Percentiles rank a stretch among this genome's conserved stretches.
phyloP scores from a whole-genome alignment of 495 filamentous ascomycete genomes.

The Penicillium macrosclerotiorum region DNA sequence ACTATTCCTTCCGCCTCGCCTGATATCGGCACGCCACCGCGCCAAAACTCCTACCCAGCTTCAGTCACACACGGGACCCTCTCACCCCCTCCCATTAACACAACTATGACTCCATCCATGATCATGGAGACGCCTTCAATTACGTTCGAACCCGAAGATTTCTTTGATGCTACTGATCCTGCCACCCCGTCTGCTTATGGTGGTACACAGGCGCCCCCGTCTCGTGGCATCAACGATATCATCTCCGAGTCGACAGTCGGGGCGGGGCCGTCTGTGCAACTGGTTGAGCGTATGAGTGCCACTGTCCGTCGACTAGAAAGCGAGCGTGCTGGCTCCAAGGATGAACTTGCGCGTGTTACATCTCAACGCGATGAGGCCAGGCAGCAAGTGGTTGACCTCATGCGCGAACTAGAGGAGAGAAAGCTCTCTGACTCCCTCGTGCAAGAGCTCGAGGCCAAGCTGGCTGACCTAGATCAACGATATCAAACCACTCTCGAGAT shows the following conservation, averaged over 20 bases:
- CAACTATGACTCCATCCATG: constrained; percentile 28
- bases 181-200: constrained; percentile 60
- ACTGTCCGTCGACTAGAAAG: constrained; percentile 87
- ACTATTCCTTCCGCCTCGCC: constrained; percentile 38
- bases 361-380: constrained; percentile 86
- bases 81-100: constrained; percentile 34
- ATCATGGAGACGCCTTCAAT: constrained; percentile 56
- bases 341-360: constrained; percentile 77
- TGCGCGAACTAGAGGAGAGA: constrained; percentile 78
- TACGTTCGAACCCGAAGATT: constrained; percentile 63
- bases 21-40: constrained; percentile 40
- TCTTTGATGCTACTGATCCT: constrained; percentile 56
- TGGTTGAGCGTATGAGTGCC: constrained; percentile 95
- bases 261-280: constrained; percentile 89
- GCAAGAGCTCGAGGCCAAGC: constrained; percentile 61
- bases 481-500: constrained; percentile 92
- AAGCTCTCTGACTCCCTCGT: constrained; percentile 57
- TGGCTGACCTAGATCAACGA: constrained; percentile 57
- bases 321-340: constrained; percentile 80
- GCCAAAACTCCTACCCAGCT: constrained; percentile 43
- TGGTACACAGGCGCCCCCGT: constrained; percentile 31
- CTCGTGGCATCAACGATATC: constrained; percentile 77
- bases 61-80: constrained; percentile 36
- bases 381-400: constrained; percentile 82
- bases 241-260: constrained; percentile 84